Conservation (phyloP, 2,329 filamentous ascomycete genomes). For the Reticulascus tulasneorum region DNA sequence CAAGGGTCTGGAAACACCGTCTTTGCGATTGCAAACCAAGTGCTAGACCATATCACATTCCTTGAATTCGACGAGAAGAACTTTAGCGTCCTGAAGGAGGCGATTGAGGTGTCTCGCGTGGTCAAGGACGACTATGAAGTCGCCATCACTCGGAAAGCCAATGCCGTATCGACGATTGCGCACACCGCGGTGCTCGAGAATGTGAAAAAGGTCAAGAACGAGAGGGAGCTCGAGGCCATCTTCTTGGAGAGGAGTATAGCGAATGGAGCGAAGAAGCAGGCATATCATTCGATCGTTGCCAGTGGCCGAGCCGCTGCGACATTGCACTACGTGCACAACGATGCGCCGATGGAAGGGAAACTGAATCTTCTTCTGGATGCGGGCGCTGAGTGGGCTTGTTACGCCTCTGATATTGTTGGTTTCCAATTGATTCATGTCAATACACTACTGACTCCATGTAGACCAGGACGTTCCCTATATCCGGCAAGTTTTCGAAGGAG, state of each 20-base stretch:
- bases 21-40: constrained; percentile 75
- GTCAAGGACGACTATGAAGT: constrained; percentile 74
- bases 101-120: constrained; percentile 65
- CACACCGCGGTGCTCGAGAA: constrained; percentile 59
- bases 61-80: constrained; percentile 52
- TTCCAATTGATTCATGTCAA: neutral
- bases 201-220: constrained; percentile 65
- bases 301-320: constrained; percentile 76
- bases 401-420: constrained; percentile 59
- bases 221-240: constrained; percentile 76
- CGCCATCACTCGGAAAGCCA: constrained; percentile 68
- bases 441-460: constrained; percentile 39
- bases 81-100: constrained; percentile 45
- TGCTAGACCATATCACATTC: constrained; percentile 69
- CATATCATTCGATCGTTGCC: constrained; percentile 84
- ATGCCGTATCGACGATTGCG: constrained; percentile 63
- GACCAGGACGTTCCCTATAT: constrained; percentile 84
- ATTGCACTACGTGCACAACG: constrained; percentile 82
- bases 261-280: constrained; percentile 73
- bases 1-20: constrained; percentile 43
- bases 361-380: constrained; percentile 81
- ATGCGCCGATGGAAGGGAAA: constrained; percentile 65
- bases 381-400: constrained; percentile 71
- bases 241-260: constrained; percentile 76
- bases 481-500: constrained; percentile 65